Evolutionary conservation across 1,284 basidiomycete genomes (phyloP).

Genomic region (Volvariella volvacea): DNA sequence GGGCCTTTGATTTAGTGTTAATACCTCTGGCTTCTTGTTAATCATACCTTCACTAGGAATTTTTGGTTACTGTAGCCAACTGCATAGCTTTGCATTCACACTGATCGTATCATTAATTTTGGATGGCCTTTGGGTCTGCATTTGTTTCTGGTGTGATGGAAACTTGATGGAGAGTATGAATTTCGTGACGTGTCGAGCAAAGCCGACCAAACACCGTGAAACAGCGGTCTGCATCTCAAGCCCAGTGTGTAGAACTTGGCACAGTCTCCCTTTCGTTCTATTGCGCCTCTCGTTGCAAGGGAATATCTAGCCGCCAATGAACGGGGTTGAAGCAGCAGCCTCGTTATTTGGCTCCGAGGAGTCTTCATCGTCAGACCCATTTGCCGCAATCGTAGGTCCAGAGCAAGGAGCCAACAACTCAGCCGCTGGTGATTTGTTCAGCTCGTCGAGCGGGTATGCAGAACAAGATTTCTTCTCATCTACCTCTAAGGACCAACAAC

Average conservation of each 20-base stretch:
- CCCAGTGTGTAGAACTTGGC: background rate
- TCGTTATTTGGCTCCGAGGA: conserved; percentile 67
- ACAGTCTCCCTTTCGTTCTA: background rate
- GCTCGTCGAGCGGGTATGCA: conserved; percentile 8
- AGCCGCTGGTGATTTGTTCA: conserved; percentile 19
- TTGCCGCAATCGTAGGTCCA: conserved; percentile 42
- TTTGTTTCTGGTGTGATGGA: background rate
- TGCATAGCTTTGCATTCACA: background rate
- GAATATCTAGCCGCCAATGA: conserved; percentile 33
- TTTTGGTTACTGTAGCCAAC: conserved; percentile 4
- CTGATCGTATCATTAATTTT: background rate
- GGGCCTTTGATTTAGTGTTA: conserved; percentile 6
- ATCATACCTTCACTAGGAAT: conserved; percentile 2
- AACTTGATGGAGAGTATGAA: too few species aligned
- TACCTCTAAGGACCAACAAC: conserved; percentile 1
- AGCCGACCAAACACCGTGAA: conserved; percentile 25
- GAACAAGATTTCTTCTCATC: background rate
- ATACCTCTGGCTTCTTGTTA: conserved; percentile 7
- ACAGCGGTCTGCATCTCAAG: background rate
- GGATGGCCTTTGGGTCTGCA: background rate
- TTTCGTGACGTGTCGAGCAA: conserved; percentile 29
- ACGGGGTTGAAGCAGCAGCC: conserved; percentile 66
- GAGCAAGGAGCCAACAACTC: conserved; percentile 14
- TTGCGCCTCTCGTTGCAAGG: background rate
- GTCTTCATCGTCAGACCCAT: conserved; percentile 54